phyloP scores from a whole-genome alignment of 331 rosid genomes.

The Stylosanthes scabra region DNA sequence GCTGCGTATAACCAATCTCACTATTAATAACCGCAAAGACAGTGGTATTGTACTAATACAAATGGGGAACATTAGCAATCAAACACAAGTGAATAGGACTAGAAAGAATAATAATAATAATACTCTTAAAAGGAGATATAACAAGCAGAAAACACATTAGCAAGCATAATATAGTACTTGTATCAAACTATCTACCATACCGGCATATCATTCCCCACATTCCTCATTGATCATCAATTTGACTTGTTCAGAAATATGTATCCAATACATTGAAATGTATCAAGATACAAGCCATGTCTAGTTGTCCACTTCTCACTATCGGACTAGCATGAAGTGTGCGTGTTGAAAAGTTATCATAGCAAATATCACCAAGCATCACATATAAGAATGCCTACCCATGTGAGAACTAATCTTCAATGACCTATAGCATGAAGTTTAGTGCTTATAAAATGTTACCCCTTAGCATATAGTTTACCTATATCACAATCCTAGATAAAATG shows the following conservation, averaged over 20 bases:
- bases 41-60: background rate
- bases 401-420: too few relatives aligned
- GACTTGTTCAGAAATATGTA: too few relatives aligned
- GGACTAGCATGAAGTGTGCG: too few relatives aligned
- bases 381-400: background rate
- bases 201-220: too few relatives aligned
- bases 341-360: background rate
- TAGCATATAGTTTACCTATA: background rate
- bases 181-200: background rate
- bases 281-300: too few relatives aligned
- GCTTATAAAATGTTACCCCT: background rate
- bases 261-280: too few relatives aligned
- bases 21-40: background rate
- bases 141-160: background rate
- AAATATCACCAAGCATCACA: background rate
- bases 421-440: background rate
- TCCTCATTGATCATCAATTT: too few relatives aligned
- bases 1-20: constrained; percentile 42
- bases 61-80: background rate
- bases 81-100: background rate
- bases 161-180: background rate
- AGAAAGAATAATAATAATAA: background rate
- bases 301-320: too few relatives aligned
- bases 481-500: background rate
- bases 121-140: background rate